Evolutionary conservation across 768 basidiomycete species (phyloP).

Genomic region (Neoboletus magnificus): DNA sequence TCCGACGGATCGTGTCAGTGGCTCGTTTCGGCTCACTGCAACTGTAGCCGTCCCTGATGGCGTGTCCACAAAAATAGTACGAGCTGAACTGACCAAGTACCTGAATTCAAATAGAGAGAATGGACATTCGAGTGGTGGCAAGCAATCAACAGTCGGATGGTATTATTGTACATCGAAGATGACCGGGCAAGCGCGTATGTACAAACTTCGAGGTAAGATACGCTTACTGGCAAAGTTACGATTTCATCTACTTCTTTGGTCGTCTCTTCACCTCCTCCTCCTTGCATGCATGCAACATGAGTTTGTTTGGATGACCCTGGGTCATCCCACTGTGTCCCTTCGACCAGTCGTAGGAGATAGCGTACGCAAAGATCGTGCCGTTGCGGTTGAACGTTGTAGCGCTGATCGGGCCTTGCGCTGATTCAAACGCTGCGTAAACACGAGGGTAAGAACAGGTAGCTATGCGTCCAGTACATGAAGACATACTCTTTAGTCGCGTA

Average conservation of each 20-base stretch:
- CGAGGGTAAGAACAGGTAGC: conserved; percentile 1
- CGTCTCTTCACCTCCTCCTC: conserved; percentile 83
- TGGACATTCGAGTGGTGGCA: neutral
- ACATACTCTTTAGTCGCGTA: conserved; percentile 81
- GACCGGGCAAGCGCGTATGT: conserved; percentile 2
- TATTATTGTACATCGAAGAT: conserved; percentile 15
- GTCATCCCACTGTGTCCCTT: conserved; percentile 89
- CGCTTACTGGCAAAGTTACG: neutral
- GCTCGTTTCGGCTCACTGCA: neutral
- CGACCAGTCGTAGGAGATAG: conserved; percentile 91
- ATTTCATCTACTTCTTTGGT: conserved; percentile 29
- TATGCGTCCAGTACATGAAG: neutral
- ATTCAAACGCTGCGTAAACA: conserved; percentile 60
- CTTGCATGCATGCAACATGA: conserved; percentile 82
- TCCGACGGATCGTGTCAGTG: neutral
- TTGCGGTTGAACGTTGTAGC: conserved; percentile 83
- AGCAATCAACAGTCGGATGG: conserved; percentile 1
- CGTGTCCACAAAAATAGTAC: no score
- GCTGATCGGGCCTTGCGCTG: conserved; percentile 71
- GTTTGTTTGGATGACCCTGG: conserved; percentile 63
- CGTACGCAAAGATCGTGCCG: conserved; percentile 88
- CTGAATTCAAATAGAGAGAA: neutral
- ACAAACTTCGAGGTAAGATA: conserved; percentile 4
- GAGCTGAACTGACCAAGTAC: neutral
- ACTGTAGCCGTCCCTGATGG: no score